Percentiles rank a stretch among this genome's conserved stretches.
Conservation (phyloP, 371 early-diverging fungal species). For the Cokeromyces recurvatus region DNA sequence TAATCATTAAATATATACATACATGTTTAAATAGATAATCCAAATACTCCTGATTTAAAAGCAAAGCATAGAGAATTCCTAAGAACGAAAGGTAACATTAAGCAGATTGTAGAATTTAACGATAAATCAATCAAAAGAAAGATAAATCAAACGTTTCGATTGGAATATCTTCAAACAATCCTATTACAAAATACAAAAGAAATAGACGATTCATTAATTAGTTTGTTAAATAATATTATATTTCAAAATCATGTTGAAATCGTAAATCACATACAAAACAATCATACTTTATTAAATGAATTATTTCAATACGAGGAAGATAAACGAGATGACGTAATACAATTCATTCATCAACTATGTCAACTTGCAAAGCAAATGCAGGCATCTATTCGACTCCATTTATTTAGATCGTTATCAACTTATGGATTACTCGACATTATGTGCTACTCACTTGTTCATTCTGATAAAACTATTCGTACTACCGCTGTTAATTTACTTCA, state of each 20-base stretch:
- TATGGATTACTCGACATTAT: slow-evolving; percentile 78
- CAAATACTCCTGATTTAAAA: slow-evolving; percentile 60
- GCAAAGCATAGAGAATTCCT: slow-evolving; percentile 72
- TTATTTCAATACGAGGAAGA: slow-evolving; percentile 58
- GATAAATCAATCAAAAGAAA: slow-evolving; percentile 61
- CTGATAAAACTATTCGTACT: slow-evolving; percentile 48
- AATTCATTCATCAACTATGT: slow-evolving; percentile 76
- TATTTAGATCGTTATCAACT: slow-evolving; percentile 55
- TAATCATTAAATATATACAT: no score
- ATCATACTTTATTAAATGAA: slow-evolving; percentile 57
- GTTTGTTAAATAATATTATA: slow-evolving; percentile 66
- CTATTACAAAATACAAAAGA: slow-evolving; percentile 66
- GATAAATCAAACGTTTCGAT: slow-evolving; percentile 78
- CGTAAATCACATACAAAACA: slow-evolving; percentile 63
- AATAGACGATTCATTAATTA: slow-evolving; percentile 67
- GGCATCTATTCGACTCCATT: slow-evolving; percentile 41
- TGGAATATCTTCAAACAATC: slow-evolving; percentile 82
- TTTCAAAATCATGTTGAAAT: slow-evolving; percentile 82
- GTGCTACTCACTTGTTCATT: slow-evolving; percentile 54
- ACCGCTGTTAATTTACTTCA: slow-evolving; percentile 67
- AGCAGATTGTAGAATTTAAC: slow-evolving; percentile 33
- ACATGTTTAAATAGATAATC: slow-evolving; percentile 58
- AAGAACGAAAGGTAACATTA: slow-evolving; percentile 45
- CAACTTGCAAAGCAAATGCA: slow-evolving; percentile 69
- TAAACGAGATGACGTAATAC: slow-evolving; percentile 61